Percentiles rank a stretch among this genome's conserved stretches.
Evolutionary conservation across 1,139 yeast species (phyloP).

Genomic region (Trichomonascaceae sp.): DNA sequence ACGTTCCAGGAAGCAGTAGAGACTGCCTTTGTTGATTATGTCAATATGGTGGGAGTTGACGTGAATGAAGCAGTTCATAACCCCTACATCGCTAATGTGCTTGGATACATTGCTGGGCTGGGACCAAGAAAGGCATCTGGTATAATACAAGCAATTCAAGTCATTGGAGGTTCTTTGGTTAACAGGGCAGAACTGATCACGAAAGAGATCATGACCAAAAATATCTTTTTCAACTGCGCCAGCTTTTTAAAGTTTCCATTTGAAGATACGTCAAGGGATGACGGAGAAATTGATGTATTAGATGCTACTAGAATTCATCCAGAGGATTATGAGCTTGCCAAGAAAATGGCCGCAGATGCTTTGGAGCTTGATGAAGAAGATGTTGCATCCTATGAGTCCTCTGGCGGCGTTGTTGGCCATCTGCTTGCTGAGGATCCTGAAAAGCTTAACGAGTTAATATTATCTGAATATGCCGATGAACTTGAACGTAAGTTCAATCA

Average conservation of each 20-base stretch:
- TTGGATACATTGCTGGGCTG: conserved; percentile 81
- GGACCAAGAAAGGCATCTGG: conserved; percentile 96
- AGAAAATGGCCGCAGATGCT: conserved; percentile 98
- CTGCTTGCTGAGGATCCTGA: conserved; percentile 79
- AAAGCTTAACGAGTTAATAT: conserved; percentile 77
- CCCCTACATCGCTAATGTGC: conserved; percentile 58
- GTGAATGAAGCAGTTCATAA: conserved; percentile 84
- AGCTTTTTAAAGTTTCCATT: conserved; percentile 81
- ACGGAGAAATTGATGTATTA: conserved; percentile 64
- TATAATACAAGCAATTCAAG: conserved; percentile 71
- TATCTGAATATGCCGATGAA: conserved; percentile 93
- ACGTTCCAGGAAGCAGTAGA: conserved; percentile 62
- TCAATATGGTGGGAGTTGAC: conserved; percentile 88
- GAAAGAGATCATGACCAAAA: conserved; percentile 69
- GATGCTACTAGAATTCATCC: conserved; percentile 98
- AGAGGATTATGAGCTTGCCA: conserved; percentile 91
- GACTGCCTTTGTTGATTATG: conserved; percentile 81
- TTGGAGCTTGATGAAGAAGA: conserved; percentile 94
- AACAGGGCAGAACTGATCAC: conserved; percentile 77
- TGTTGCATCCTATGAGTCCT: conserved; percentile 65
- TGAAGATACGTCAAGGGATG: conserved; percentile 44
- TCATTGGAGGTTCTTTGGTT: conserved; percentile 61
- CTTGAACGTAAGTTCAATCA: conserved; percentile 70
- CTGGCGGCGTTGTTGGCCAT: conserved; percentile 80
- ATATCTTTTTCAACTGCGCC: conserved; percentile 84